Conservation (phyloP, 495 filamentous ascomycete species). For the Penicillium dipodomyicola region DNA sequence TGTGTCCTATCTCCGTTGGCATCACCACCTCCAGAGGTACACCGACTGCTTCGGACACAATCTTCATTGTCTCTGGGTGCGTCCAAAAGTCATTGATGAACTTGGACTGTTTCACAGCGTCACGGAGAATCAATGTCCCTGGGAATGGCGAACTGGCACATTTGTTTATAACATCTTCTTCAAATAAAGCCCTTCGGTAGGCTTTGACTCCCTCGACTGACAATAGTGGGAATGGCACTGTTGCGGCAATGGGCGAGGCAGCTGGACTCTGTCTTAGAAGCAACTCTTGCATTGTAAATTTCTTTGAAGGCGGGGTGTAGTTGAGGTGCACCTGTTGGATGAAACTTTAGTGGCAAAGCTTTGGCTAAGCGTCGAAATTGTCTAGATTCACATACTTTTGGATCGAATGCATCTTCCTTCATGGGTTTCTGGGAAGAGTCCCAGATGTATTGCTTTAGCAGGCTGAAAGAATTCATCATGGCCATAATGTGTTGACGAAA, state of each 20-base stretch:
- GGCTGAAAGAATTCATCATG: conserved; percentile 1
- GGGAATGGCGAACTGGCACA: conserved; percentile 20
- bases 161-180: conserved; percentile 15
- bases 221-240: conserved; percentile 21
- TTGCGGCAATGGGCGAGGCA: conserved; percentile 23
- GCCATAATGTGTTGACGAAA: neutral
- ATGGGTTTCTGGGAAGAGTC: neutral
- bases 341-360: neutral
- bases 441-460: neutral
- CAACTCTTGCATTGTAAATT: conserved; percentile 21
- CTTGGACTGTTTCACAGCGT: conserved; percentile 26
- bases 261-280: conserved; percentile 11
- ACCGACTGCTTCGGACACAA: conserved; percentile 26
- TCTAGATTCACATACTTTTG: conserved; percentile 7
- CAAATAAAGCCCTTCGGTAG: conserved; percentile 24
- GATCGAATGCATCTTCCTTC: conserved; percentile 11
- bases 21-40: conserved; percentile 30
- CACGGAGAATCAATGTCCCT: conserved; percentile 31
- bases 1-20: conserved; percentile 36
- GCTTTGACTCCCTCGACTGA: conserved; percentile 21
- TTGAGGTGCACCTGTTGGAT: conserved; percentile 18
- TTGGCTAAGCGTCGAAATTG: neutral
- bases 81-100: conserved; percentile 35
- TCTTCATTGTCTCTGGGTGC: conserved; percentile 28
- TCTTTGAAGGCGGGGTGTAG: conserved; percentile 19